A percentile compares a stretch with the other conserved stretches of the same genome.
These are phyloP conservation scores for Sporisorium sorghi DNA, from an alignment of 1,284 basidiomycete species.

Conservation along the genomic window DNA sequence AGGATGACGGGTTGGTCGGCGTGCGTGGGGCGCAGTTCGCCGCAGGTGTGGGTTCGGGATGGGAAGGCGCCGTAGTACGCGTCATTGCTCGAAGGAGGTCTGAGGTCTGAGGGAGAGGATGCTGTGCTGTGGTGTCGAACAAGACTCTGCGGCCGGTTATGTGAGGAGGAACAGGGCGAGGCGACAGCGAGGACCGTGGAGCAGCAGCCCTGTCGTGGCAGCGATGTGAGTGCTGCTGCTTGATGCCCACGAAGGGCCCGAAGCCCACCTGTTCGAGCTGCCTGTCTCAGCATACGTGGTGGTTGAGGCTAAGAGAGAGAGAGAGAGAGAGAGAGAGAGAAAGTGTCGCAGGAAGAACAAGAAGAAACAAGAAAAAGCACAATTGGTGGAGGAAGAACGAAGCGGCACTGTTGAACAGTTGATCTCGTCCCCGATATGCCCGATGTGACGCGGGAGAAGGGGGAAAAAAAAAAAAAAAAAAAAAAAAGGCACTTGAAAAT, in stretches of 20 bases:
- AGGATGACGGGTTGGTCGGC: slow-evolving; percentile 77
- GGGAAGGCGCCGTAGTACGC: slow-evolving; percentile 74
- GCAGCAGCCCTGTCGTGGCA: neutral
- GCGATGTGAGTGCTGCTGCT: neutral
- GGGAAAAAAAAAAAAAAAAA: no score
- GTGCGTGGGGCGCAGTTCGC: slow-evolving; percentile 74
- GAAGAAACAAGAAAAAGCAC: no score
- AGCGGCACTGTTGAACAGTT: neutral
- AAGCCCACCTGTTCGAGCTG: neutral
- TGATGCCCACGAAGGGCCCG: slow-evolving; percentile 7
- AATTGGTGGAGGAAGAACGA: neutral
- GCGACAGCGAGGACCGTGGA: neutral
- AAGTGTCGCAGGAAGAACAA: no score
- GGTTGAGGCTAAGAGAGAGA: no score
- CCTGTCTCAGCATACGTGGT: slow-evolving; percentile 8
- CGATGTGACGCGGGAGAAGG: neutral
- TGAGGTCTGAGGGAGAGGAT: neutral
- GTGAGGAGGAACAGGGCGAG: neutral
- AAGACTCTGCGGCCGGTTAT: neutral
- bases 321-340: no score
- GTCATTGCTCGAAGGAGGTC: neutral
- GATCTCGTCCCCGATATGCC: neutral
- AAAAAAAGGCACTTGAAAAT: neutral
- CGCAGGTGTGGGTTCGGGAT: slow-evolving; percentile 77
- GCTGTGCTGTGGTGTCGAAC: slow-evolving; percentile 1